Percentiles rank a stretch among this genome's conserved stretches.
phyloP scores from a whole-genome alignment of 129 eudicot genomes.

The Pittosporum tobira region DNA sequence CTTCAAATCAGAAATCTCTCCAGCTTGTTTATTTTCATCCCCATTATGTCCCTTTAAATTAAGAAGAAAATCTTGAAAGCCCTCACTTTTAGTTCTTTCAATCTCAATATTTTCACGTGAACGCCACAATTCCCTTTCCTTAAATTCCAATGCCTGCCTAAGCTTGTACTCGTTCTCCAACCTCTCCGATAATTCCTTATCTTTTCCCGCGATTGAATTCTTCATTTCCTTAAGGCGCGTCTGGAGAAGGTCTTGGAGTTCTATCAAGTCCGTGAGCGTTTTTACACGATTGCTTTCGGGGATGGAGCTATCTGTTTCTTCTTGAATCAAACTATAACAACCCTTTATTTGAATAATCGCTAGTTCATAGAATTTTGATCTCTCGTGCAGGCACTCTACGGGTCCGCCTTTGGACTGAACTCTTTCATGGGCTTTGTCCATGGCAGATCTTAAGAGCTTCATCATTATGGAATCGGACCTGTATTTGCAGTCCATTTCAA shows the following conservation, averaged over 20 bases:
- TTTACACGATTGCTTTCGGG: slow-evolving; percentile 29
- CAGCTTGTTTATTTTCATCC: slow-evolving; percentile 17
- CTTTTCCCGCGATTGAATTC: slow-evolving; percentile 33
- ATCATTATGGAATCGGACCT: slow-evolving; percentile 44
- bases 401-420: slow-evolving; percentile 36
- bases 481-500: slow-evolving; percentile 32
- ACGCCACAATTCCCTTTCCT: slow-evolving; percentile 26
- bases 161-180: slow-evolving; percentile 29
- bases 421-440: slow-evolving; percentile 55
- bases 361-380: slow-evolving; percentile 61
- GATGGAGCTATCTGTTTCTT: slow-evolving; percentile 26
- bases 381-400: slow-evolving; percentile 38
- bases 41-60: neutral
- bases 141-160: slow-evolving; percentile 25
- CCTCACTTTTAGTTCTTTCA: slow-evolving; percentile 13
- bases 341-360: slow-evolving; percentile 54
- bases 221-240: slow-evolving; percentile 34
- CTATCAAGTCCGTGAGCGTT: slow-evolving; percentile 34
- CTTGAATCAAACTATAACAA: slow-evolving; percentile 32
- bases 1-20: slow-evolving; percentile 22
- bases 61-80: slow-evolving; percentile 11
- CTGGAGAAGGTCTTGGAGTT: slow-evolving; percentile 38
- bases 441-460: slow-evolving; percentile 47
- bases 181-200: slow-evolving; percentile 36
- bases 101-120: slow-evolving; percentile 19